These are phyloP conservation scores for Plasmopara halstedii DNA, from an alignment of 352 stramenopile species.

Conservation along the genomic window DNA sequence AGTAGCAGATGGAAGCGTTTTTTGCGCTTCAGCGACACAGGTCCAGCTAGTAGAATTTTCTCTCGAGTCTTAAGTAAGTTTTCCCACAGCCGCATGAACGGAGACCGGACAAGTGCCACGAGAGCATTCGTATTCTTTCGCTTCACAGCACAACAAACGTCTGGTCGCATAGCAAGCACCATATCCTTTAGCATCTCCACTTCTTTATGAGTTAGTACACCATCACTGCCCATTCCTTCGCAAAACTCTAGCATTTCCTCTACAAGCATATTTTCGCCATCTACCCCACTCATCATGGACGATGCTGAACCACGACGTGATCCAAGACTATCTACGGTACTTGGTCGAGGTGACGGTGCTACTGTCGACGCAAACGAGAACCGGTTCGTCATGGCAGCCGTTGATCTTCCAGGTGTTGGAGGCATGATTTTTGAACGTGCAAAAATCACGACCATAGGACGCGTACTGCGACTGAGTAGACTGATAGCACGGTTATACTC, in stretches of 20 bases:
- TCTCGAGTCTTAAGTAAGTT: constrained; percentile 76
- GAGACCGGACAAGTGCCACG: constrained; percentile 72
- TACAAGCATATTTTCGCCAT: constrained; percentile 58
- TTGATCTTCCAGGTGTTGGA: constrained; percentile 48
- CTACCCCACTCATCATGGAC: constrained; percentile 38
- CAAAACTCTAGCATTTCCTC: constrained; percentile 86
- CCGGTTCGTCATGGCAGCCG: constrained; percentile 40
- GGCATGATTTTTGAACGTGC: constrained; percentile 56
- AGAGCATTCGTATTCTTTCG: constrained; percentile 79
- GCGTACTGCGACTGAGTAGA: constrained; percentile 51
- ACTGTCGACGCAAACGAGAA: constrained; percentile 73
- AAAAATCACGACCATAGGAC: constrained; percentile 79
- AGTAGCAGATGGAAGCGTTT: constrained; percentile 79
- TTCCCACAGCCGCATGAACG: constrained; percentile 80
- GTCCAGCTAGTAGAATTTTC: constrained; percentile 69
- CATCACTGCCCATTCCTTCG: constrained; percentile 45
- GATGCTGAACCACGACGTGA: constrained; percentile 35
- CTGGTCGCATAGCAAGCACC: constrained; percentile 63
- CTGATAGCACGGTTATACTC: constrained; percentile 81
- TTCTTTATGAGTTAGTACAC: constrained; percentile 52
- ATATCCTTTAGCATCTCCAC: constrained; percentile 73
- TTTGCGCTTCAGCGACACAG: constrained; percentile 77
- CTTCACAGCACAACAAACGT: constrained; percentile 68
- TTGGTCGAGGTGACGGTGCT: constrained; percentile 46
- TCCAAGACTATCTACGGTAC: constrained; percentile 22